phyloP scores from a whole-genome alignment of 2,329 filamentous ascomycete species.

The Emergomyces africanus region DNA sequence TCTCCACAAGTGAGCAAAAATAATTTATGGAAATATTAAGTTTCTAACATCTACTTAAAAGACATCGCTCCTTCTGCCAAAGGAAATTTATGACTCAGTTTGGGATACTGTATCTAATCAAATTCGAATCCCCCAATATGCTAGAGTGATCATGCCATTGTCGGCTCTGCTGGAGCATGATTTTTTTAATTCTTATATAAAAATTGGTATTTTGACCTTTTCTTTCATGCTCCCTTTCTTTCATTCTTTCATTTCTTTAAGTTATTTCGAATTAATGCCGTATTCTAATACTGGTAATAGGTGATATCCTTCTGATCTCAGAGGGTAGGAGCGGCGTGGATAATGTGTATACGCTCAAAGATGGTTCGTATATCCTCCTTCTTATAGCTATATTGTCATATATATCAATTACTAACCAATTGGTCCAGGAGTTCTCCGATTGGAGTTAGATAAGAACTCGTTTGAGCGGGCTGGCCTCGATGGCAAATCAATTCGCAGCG shows the following conservation, averaged over 20 bases:
- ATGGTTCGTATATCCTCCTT: constrained; percentile 40
- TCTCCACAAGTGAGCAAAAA: background rate
- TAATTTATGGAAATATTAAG: background rate
- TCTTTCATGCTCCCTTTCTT: no score
- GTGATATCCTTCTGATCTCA: constrained; percentile 72
- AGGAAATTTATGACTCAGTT: constrained; percentile 45
- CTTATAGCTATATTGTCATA: background rate
- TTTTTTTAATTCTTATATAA: constrained; percentile 78
- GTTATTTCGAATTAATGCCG: background rate
- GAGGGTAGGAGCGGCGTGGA: constrained; percentile 58
- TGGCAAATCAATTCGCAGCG: constrained; percentile 51
- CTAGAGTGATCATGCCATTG: constrained; percentile 59
- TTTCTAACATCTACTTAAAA: constrained; percentile 8
- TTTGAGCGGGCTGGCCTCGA: constrained; percentile 74
- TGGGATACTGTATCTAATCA: constrained; percentile 39
- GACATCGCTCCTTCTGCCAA: constrained; percentile 57
- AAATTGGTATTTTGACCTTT: constrained; percentile 44
- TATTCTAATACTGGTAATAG: constrained; percentile 31
- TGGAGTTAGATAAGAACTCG: constrained; percentile 67
- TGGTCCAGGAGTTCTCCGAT: constrained; percentile 49
- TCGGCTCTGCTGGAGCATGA: constrained; percentile 56
- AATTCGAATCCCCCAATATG: constrained; percentile 40
- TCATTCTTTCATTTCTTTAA: background rate
- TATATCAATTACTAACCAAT: background rate
- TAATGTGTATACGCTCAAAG: constrained; percentile 56